Percentiles rank a stretch among this genome's conserved stretches.
phyloP scores from a whole-genome alignment of 495 filamentous ascomycete species.

The Penicillium coprophilum region DNA sequence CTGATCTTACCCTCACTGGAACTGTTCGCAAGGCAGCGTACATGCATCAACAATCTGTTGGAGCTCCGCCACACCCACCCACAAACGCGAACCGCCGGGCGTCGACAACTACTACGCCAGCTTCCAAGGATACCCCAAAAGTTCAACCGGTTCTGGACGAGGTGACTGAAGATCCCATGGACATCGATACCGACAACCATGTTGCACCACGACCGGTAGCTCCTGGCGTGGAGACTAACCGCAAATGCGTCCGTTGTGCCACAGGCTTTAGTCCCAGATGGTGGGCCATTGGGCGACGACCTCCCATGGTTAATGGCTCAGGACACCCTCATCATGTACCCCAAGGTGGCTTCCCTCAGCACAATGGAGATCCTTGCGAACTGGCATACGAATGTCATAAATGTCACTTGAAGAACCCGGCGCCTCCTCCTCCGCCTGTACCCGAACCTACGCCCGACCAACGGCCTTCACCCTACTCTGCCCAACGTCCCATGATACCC shows the following conservation, averaged over 20 bases:
- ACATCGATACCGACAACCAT: slow-evolving; percentile 37
- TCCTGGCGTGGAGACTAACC: slow-evolving; percentile 20
- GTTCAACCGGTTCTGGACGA: slow-evolving; percentile 30
- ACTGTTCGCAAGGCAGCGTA: slow-evolving; percentile 85
- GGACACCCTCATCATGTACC: slow-evolving; percentile 26
- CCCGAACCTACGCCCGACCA: slow-evolving; percentile 40
- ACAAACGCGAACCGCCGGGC: slow-evolving; percentile 36
- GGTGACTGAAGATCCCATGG: slow-evolving; percentile 33
- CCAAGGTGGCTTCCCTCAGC: slow-evolving; percentile 28
- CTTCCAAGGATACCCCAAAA: slow-evolving; percentile 35
- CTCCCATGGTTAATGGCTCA: slow-evolving; percentile 35
- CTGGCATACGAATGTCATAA: slow-evolving; percentile 50
- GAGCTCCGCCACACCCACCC: slow-evolving; percentile 31
- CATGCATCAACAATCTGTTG: slow-evolving; percentile 54
- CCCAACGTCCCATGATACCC: slow-evolving; percentile 37
- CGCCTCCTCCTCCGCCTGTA: slow-evolving; percentile 19
- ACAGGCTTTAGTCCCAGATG: slow-evolving; percentile 44
- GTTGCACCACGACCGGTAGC: slow-evolving; percentile 17
- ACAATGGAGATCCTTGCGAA: slow-evolving; percentile 34
- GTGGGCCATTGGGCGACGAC: slow-evolving; percentile 41
- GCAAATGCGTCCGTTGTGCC: slow-evolving; percentile 42
- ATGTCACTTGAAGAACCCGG: slow-evolving; percentile 48
- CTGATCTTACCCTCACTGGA: slow-evolving; percentile 83
- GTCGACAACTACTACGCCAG: slow-evolving; percentile 35
- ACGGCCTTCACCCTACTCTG: slow-evolving; percentile 36